Evolutionary conservation across 108 stramenopile species (phyloP), one percentile per base, ranked within the genome.

Genomic region (Halocafeteria seosinensis): DNA sequence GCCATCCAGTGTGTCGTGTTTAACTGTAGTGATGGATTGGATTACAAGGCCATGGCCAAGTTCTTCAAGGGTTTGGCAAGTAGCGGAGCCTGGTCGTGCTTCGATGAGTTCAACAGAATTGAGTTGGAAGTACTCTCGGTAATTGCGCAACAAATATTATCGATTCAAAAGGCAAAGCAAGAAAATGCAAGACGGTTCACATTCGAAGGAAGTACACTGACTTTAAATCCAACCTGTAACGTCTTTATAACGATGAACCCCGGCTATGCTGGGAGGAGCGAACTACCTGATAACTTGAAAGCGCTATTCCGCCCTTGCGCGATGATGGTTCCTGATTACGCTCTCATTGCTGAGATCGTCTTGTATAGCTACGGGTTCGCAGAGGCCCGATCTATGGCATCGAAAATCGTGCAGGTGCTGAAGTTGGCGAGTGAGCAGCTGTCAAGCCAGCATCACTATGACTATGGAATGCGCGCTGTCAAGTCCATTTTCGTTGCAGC

Each of bases 211-310:
- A 81, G 79, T 30, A 73, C 77, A 26, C 77, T 83, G 30, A 47
- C 62, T 25, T 73, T 82, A 42, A 69, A 78, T 62, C 79, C 79
- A 29, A 72, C 77, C 9, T 81, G 79, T 50, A 70, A 75, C 29
- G 80, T 84, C 9, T 82, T 76, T 69, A 82, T 84, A 59, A 84
- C 83, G 50, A 84, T 84, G 83, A 84, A 84, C 65, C 83, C 83
- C 4, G 83, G 83, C 23, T 84, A 84, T 58, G 83, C 83, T 24
- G 83, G 83, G 2, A 67, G 83, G 9, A 63, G 75, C 0, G 76
- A 73, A 50, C 71, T 84, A 13, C 83, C 83, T 13, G 83, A 84
- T 62, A 84, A 84, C 63, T 31, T 84, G 17, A 78, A 84, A 71
- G 83, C 81, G 12, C 55, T 82, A 4, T 84, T 84, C 50, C 75